Percentiles rank a stretch among this genome's conserved stretches.
phyloP scores from a whole-genome alignment of 2,329 filamentous ascomycete genomes.

The Aspergillus carbonarius region DNA sequence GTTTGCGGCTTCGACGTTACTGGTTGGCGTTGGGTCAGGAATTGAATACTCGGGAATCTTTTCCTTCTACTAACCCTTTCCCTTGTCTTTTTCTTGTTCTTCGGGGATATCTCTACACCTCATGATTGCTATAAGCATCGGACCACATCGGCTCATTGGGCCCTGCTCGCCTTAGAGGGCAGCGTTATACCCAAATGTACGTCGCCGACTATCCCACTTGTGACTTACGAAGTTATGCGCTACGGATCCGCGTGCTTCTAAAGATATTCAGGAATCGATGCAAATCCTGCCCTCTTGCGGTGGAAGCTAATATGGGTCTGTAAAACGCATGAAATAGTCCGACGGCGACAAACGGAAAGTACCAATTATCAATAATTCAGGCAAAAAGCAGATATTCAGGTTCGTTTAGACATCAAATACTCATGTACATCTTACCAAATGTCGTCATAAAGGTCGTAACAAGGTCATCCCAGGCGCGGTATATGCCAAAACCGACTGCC shows the following conservation, averaged over 20 bases:
- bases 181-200: slow-evolving; percentile 22
- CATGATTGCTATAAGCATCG: background rate
- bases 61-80: background rate
- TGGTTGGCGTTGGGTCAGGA: slow-evolving; percentile 4
- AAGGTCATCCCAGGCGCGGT: slow-evolving; percentile 31
- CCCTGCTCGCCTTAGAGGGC: background rate
- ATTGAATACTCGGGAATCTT: background rate
- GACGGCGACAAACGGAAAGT: slow-evolving; percentile 17
- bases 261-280: background rate
- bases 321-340: slow-evolving; percentile 1
- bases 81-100: background rate
- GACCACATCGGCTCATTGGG: background rate
- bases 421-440: slow-evolving; percentile 42
- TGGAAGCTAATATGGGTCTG: background rate
- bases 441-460: slow-evolving; percentile 40
- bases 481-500: slow-evolving; percentile 27
- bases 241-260: background rate
- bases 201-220: background rate
- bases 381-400: slow-evolving; percentile 23
- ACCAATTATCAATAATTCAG: slow-evolving; percentile 7
- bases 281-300: background rate
- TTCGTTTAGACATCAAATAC: slow-evolving; percentile 36
- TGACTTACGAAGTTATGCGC: too few species aligned
- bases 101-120: background rate
- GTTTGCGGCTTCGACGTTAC: background rate